Conservation (phyloP, 2,329 filamentous ascomycete species). For the Trichoderma oligosporum region DNA sequence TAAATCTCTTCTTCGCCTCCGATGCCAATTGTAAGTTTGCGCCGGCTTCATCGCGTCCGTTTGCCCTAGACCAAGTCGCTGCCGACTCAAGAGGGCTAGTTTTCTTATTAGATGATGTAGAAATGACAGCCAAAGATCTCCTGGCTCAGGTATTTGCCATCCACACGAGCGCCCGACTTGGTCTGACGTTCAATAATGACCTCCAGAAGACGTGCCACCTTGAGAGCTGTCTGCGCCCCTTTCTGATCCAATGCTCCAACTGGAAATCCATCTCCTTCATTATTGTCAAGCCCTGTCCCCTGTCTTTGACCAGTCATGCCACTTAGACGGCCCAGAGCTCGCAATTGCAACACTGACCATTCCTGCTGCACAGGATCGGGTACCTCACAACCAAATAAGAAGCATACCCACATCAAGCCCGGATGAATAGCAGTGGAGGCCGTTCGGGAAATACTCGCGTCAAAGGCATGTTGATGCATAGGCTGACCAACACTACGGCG, state of each 20-base stretch:
- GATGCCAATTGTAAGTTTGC: neutral
- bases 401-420: slow-evolving; percentile 7
- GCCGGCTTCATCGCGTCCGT: neutral
- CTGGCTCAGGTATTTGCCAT: slow-evolving; percentile 9
- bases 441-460: neutral
- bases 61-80: too few species aligned
- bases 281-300: neutral
- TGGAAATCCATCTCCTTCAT: neutral
- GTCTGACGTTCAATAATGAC: slow-evolving; percentile 7
- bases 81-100: neutral
- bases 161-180: neutral
- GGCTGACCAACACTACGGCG: neutral
- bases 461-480: slow-evolving; percentile 3
- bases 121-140: slow-evolving; percentile 8
- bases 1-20: neutral
- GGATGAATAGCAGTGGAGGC: slow-evolving; percentile 2
- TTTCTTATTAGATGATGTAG: slow-evolving; percentile 1
- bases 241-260: neutral
- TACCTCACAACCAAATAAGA: neutral
- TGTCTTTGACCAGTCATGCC: neutral
- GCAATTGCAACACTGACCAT: slow-evolving; percentile 3
- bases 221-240: slow-evolving; percentile 10
- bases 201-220: slow-evolving; percentile 8
- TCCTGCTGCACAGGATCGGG: neutral
- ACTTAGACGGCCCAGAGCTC: neutral